These are phyloP conservation scores for Talaromyces sp. DNA, from an alignment of 2,329 filamentous ascomycete species.

Conservation along the genomic window DNA sequence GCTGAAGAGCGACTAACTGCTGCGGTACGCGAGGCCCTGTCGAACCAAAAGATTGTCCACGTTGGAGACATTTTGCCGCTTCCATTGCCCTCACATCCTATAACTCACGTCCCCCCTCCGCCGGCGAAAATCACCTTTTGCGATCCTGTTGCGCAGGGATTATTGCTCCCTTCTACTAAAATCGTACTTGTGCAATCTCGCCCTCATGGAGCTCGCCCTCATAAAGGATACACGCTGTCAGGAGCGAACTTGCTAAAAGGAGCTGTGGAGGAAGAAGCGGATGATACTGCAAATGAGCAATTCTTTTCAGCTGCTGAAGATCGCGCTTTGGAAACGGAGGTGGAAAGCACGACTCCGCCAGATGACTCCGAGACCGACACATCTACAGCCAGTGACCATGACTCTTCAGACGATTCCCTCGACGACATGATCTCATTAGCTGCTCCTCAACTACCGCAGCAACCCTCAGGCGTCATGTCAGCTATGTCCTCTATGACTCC, in stretches of 20 bases:
- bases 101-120: constrained; percentile 78
- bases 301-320: constrained; percentile 93
- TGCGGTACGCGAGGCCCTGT: constrained; percentile 71
- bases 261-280: constrained; percentile 58
- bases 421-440: constrained; percentile 91
- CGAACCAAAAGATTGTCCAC: constrained; percentile 72
- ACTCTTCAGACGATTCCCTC: constrained; percentile 84
- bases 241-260: constrained; percentile 44
- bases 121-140: constrained; percentile 88
- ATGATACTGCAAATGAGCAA: constrained; percentile 83
- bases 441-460: constrained; percentile 72
- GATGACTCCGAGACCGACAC: constrained; percentile 61
- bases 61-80: constrained; percentile 78
- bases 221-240: constrained; percentile 22
- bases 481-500: constrained; percentile 78
- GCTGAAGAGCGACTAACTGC: constrained; percentile 59
- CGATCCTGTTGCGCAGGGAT: constrained; percentile 87
- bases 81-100: constrained; percentile 71
- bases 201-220: constrained; percentile 38
- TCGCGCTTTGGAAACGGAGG: constrained; percentile 49
- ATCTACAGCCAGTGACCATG: constrained; percentile 56
- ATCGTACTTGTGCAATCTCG: constrained; percentile 68
- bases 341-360: constrained; percentile 52
- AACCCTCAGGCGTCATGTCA: constrained; percentile 73
- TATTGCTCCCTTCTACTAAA: constrained; percentile 72